These are phyloP conservation scores for Geotrichum klebahnii DNA, from an alignment of 1,139 yeast species.

Conservation along the genomic window DNA sequence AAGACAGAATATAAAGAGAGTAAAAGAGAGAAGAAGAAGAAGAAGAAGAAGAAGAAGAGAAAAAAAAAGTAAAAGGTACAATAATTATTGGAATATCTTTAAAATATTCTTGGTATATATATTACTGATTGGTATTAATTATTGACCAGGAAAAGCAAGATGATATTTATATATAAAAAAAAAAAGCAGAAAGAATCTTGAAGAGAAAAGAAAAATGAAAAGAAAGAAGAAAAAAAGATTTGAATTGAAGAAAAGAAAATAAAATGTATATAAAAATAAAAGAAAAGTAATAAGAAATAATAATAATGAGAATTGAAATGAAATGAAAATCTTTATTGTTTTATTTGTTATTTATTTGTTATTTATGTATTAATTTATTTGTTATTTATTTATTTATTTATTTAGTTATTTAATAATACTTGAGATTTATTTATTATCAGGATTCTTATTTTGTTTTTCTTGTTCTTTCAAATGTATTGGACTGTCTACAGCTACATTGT, in stretches of 20 bases:
- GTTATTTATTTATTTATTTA: too few species aligned
- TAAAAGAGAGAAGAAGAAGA: neutral
- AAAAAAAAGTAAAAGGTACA: neutral
- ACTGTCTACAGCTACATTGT: too few species aligned
- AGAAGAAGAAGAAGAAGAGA: constrained; percentile 1
- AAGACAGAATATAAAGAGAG: neutral
- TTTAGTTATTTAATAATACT: too few species aligned
- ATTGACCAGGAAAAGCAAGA: neutral
- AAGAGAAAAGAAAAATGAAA: neutral
- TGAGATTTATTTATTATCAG: too few species aligned
- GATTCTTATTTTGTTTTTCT: too few species aligned
- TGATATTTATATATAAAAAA: neutral
- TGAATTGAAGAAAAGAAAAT: neutral
- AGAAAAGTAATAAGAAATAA: too few species aligned
- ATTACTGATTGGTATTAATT: neutral
- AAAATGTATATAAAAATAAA: too few species aligned
- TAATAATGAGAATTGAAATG: too few species aligned
- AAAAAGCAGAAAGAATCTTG: neutral
- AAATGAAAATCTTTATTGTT: too few species aligned
- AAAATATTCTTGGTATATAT: neutral
- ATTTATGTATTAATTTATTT: too few species aligned
- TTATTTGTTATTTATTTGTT: too few species aligned
- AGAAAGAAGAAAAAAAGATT: neutral
- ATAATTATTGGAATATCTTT: neutral
- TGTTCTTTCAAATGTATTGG: too few species aligned